Evolutionary conservation across 2,329 filamentous ascomycete species (phyloP).

Genomic region (Cladophialophora psammophila): DNA sequence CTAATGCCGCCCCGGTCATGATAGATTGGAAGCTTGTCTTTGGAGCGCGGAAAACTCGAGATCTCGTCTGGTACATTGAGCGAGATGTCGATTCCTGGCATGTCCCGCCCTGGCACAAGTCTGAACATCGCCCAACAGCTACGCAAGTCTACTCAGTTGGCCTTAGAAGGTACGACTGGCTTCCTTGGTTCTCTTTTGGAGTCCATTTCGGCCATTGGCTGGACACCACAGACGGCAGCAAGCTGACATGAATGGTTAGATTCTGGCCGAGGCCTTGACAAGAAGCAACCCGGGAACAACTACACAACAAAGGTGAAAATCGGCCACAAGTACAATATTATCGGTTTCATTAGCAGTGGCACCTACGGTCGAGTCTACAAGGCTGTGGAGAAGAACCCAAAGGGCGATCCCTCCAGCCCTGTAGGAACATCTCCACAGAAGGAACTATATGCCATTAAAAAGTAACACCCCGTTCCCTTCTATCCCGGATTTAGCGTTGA

Average conservation of each 20-base stretch:
- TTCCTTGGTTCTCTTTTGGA: neutral
- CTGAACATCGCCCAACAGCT: constrained; percentile 39
- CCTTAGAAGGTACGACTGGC: constrained; percentile 26
- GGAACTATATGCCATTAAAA: constrained; percentile 97
- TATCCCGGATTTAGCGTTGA: constrained; percentile 31
- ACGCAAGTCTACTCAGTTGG: constrained; percentile 33
- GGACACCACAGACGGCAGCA: neutral
- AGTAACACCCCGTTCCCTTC: constrained; percentile 60
- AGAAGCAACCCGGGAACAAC: constrained; percentile 55
- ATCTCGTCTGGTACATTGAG: neutral
- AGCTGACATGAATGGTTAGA: constrained; percentile 16
- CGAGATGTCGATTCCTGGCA: constrained; percentile 25
- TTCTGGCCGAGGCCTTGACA: constrained; percentile 27
- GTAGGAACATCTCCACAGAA: constrained; percentile 42
- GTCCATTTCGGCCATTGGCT: neutral
- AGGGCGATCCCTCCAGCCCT: constrained; percentile 47
- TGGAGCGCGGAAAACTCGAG: neutral
- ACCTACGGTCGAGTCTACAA: constrained; percentile 99
- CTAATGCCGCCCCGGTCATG: neutral
- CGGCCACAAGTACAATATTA: constrained; percentile 87
- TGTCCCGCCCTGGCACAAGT: constrained; percentile 34
- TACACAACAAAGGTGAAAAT: constrained; percentile 82
- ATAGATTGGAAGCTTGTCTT: neutral
- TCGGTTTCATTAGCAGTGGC: constrained; percentile 97
- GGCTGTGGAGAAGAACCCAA: constrained; percentile 76